Base-by-base conservation (phyloP, 2,329 filamentous ascomycete species). In the Microcyclospora pomicola region DNA sequence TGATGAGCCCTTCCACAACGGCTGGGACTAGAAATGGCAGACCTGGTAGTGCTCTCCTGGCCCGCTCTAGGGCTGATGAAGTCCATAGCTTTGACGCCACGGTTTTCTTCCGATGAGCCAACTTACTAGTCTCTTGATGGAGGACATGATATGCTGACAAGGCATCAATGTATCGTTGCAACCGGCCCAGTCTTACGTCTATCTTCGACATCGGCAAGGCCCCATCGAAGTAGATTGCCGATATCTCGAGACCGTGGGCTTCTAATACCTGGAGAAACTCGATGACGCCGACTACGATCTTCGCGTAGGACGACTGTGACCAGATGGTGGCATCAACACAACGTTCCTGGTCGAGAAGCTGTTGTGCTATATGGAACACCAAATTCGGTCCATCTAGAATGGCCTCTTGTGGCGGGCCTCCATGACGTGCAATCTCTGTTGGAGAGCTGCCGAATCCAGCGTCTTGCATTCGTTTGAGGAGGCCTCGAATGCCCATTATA, bases 211-310 rank as follows among this genome's bases (percentile, higher is more conserved):
- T 41, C 0, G 88, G 88, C 1, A 96, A 67, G 39, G 75, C 78
- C 11, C 86, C 86, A 57, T 96, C 88, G 50, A 96, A 95, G 55
- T 80, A 86, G 37, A 95, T 81, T 34, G 69, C 74, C 41, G 73
- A 63, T 47, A 91, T 69, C 33, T 61, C 61, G 35, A 82, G 68
- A 37, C 71, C 67, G 40, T 68, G 65, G 2, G 51, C 51, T 35
- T 66, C 63, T 12, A 92, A 59, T 28, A 67, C 58, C 15, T 77
- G 62, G 1, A 94, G 65, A 69, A 80, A 88, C 15, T 58, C 55
- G 36, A 79, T 56, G 3, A 75, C 69, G 13, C 70, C 68, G 6
- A 64, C 55, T 11, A 73, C 77, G 32, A 91, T 66, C 31, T 79
- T 66, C 9, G 63, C 50, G 58, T 87, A 85, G 6, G 43, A 40